Percentiles rank a stretch among this genome's conserved stretches.
Evolutionary conservation across 176 grass and related monocot genomes (phyloP).

Genomic region (Triticum dicoccoides): DNA sequence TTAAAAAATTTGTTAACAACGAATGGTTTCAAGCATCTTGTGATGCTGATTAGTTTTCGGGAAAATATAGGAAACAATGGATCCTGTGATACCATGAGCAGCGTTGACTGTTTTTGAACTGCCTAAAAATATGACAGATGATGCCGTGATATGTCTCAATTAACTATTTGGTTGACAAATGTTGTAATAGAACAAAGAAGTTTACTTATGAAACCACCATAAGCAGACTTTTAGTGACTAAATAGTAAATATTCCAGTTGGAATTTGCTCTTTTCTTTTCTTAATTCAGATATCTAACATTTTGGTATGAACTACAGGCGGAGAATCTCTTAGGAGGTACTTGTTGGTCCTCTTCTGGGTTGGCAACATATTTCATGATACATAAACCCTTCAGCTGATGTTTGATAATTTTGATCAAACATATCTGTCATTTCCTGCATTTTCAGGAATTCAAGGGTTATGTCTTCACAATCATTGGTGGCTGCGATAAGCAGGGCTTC

Average conservation of each 20-base stretch:
- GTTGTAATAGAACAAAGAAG: neutral
- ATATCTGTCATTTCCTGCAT: neutral
- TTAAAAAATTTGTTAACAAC: too few species aligned
- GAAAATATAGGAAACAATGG: neutral
- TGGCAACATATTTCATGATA: neutral
- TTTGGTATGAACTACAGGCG: constrained; percentile 37
- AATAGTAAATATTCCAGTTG: neutral
- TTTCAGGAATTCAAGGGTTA: constrained; percentile 87
- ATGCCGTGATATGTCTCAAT: neutral
- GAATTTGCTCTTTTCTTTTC: neutral
- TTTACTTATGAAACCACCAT: neutral
- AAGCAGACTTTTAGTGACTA: neutral
- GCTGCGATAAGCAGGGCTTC: constrained; percentile 87
- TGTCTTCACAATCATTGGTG: constrained; percentile 89
- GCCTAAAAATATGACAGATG: too few species aligned
- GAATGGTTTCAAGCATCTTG: neutral
- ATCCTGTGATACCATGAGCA: neutral
- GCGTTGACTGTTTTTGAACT: neutral
- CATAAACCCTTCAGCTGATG: neutral
- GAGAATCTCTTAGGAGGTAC: constrained; percentile 76
- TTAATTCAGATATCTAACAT: neutral
- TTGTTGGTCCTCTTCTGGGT: constrained; percentile 58
- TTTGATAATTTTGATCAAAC: neutral
- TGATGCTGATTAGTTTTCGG: neutral
- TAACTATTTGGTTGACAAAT: neutral